A percentile compares a stretch with the other conserved stretches of the same genome.
Evolutionary conservation across 345 rosid species (phyloP).

Genomic region (Eucalyptus shirleyi): DNA sequence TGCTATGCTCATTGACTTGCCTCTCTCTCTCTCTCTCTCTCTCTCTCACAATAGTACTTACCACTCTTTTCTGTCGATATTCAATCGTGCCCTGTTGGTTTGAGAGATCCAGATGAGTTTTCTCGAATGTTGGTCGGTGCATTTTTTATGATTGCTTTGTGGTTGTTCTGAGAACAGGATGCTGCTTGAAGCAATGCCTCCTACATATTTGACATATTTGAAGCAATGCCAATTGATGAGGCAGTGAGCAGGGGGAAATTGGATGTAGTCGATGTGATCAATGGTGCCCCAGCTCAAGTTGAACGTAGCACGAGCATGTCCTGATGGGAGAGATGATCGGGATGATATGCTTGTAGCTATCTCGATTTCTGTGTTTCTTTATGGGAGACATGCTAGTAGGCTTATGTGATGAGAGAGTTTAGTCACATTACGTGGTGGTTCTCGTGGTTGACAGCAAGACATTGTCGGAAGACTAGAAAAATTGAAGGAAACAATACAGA

Average conservation of each 20-base stretch:
- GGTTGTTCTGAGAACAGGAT: not conserved
- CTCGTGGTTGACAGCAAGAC: not conserved
- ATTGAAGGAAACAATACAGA: not conserved
- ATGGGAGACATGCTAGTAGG: not conserved
- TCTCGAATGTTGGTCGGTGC: not conserved
- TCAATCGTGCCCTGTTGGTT: not conserved
- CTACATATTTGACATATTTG: too few relatives aligned
- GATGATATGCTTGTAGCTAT: not conserved
- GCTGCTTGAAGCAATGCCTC: too few relatives aligned
- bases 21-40: not conserved
- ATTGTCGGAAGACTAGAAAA: not conserved
- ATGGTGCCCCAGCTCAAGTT: conserved; percentile 42
- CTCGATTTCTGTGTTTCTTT: not conserved
- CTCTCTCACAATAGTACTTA: not conserved
- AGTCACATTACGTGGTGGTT: not conserved
- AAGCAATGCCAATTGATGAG: too few relatives aligned
- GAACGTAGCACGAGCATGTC: conserved; percentile 42
- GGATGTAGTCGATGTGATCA: conserved; percentile 56
- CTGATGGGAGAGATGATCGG: not conserved
- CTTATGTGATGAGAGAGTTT: not conserved
- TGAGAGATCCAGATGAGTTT: not conserved
- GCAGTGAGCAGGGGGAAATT: conserved; percentile 29
- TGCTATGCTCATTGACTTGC: not conserved
- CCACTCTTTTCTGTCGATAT: not conserved
- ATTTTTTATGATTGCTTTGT: not conserved